These are phyloP conservation scores for Xylariaceae sp. DNA, from an alignment of 2,329 filamentous ascomycete genomes.

Conservation along the genomic window DNA sequence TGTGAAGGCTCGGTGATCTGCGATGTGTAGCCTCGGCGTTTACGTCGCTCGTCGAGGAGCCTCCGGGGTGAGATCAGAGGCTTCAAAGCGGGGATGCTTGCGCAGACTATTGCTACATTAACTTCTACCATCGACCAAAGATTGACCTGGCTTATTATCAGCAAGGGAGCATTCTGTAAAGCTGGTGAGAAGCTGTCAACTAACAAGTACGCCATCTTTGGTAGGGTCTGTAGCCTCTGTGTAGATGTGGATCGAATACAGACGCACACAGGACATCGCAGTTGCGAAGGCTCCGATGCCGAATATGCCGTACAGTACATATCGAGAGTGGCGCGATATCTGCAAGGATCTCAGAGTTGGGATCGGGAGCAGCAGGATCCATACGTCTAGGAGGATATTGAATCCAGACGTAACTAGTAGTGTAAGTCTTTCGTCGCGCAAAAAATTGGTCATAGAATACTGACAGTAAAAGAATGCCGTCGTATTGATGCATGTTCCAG, in stretches of 20 bases:
- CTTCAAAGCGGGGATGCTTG: constrained; percentile 48
- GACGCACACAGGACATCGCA: constrained; percentile 37
- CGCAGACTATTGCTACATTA: constrained; percentile 49
- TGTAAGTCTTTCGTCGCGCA: background rate
- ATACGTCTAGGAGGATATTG: constrained; percentile 47
- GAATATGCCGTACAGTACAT: constrained; percentile 47
- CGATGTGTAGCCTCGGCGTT: constrained; percentile 15
- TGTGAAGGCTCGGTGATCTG: constrained; percentile 15
- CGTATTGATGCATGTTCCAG: constrained; percentile 40
- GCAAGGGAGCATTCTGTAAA: background rate
- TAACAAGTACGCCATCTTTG: constrained; percentile 30
- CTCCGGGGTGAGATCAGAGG: constrained; percentile 41
- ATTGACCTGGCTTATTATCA: constrained; percentile 27
- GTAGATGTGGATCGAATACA: constrained; percentile 40
- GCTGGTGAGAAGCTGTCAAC: background rate
- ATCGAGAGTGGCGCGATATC: constrained; percentile 47
- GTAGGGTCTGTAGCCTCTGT: constrained; percentile 37
- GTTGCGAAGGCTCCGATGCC: constrained; percentile 39
- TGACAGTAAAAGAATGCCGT: constrained; percentile 42
- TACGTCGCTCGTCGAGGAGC: constrained; percentile 20
- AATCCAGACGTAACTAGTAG: constrained; percentile 38
- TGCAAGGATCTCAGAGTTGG: constrained; percentile 43
- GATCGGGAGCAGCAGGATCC: constrained; percentile 45
- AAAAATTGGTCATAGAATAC: constrained; percentile 6
- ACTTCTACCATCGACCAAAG: constrained; percentile 49